phyloP scores from a whole-genome alignment of 805 yeast genomes.

The Scheffersomyces stipitis region DNA sequence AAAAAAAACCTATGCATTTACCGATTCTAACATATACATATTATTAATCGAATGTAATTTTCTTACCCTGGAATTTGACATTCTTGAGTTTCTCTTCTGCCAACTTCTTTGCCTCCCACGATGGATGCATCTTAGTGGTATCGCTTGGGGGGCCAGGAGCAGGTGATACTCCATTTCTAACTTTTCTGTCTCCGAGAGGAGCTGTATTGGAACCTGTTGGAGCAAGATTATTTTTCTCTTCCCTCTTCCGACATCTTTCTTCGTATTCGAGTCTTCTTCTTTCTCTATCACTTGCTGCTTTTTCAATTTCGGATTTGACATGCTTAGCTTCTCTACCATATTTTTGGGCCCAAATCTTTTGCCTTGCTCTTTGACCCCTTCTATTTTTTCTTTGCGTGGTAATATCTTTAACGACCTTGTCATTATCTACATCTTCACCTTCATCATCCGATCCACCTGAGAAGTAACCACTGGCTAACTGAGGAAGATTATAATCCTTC shows the following conservation, averaged over 20 bases:
- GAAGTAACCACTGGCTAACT: conserved; percentile 73
- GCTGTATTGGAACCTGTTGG: conserved; percentile 41
- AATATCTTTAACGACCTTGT: conserved; percentile 50
- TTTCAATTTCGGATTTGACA: conserved; percentile 62
- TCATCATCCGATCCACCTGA: conserved; percentile 82
- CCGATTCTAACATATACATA: not conserved
- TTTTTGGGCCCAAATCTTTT: conserved; percentile 93
- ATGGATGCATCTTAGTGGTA: conserved; percentile 68
- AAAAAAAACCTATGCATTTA: conserved; percentile 1
- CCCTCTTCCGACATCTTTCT: conserved; percentile 69
- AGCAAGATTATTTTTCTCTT: conserved; percentile 44
- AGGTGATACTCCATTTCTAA: conserved; percentile 1
- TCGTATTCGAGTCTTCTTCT: conserved; percentile 65
- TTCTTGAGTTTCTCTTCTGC: conserved; percentile 66
- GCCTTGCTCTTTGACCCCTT: conserved; percentile 96
- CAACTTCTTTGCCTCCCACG: conserved; percentile 89
- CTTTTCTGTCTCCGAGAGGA: conserved; percentile 38
- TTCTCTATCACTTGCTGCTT: conserved; percentile 55
- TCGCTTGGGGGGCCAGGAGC: conserved; percentile 13
- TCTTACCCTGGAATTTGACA: conserved; percentile 79
- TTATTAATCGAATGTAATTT: conserved; percentile 63
- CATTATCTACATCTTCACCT: conserved; percentile 42
- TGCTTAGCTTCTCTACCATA: conserved; percentile 86
- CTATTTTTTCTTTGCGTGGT: conserved; percentile 75
- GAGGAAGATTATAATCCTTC: conserved; percentile 53